Evolutionary conservation across 805 yeast genomes (phyloP), one percentile per base, ranked within the genome.

Genomic region (Lachancea fermentati): DNA sequence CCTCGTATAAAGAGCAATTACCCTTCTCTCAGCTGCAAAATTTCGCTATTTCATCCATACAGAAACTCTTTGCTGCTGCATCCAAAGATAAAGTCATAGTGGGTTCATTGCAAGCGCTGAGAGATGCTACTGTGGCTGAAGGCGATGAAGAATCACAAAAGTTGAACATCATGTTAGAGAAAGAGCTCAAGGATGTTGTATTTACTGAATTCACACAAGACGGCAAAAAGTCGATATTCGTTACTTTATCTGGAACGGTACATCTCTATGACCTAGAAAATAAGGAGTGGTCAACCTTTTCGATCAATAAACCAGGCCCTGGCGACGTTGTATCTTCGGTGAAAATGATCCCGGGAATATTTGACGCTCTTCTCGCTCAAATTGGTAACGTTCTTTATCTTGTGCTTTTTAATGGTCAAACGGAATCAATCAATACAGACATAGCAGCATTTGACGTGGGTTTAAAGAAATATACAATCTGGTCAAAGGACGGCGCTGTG

Each of bases 51-150:
- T 64, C 66, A 14, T 62, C 66, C 35, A 45, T 38, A 1, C 41
- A 41, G 6, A 54, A 59, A 1, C 30, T 65, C 9, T 65, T 62
- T 48, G 69, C 67, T 1, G 71, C 73, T 2, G 65, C 70, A 3
- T 66, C 71, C 35, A 55, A 62, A 4, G 48, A 47, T 3, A 52
- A 52, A 29, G 48, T 71, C 13, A 63, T 64, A 2, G 37, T 69
- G 9, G 75, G 72, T 5, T 44, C 49, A 2, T 48, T 70, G 16
- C 55, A 55, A 24, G 47, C 49, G 11, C 49, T 72, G 41, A 63
- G 64, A 16, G 25, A 33, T 15, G 25, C 14, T 28, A 22, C 34
- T 19, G 8, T 17, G 7, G 14, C 17, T 11, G 31, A 16, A 4
- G 26, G n/a, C 13, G 25, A 14, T 7, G 28, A 24, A 24, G 35